Evolutionary conservation across 202 grass and related monocot species (phyloP), one percentile per base, ranked within the genome.

Genomic region (Setaria viridis): DNA sequence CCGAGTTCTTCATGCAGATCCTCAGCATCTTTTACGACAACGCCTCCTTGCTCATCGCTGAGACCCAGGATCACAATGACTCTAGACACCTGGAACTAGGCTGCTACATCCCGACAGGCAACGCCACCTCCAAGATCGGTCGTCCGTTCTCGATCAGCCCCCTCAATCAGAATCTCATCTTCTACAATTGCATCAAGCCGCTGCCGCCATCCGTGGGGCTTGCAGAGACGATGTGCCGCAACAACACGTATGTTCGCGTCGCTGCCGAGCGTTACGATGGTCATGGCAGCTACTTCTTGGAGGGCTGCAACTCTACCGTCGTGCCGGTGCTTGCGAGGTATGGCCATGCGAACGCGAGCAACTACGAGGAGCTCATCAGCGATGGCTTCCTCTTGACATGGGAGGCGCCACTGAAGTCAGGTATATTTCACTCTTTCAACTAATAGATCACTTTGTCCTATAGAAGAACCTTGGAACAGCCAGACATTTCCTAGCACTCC

Each of bases 351-450:
- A 82, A 82, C 56, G 80, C 80, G 4, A 85, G 73, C 9, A 11
- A 58, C 9, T 92, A 90, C 57, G 4, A 15, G 19, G 1, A 17
- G 2, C 76, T 90, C 6, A 48, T 89, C 12, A 3, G 41, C 0
- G 11, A 35, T 0, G 93, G 93, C 1, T 94, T 92, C 88, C 63
- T 83, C 17, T 7, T 94, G 60, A 84, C 13, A 53, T 91, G 80
- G 81, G 33, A 3, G 0, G 42, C 0, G 12, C 50, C 0, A 2
- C 8, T 51, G 19, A 35, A 35, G 34, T 35, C 43, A 15, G 49
- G 87, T 89, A 48, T 74, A 50, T 2, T 75, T 75, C 0, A 5
- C 33, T 3, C 8, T 11, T 48, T 0, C 1, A 41, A 20, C 3
- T 11, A 35, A 72, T 39, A 62, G 53, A 62, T 39, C 15, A 69